Evolutionary conservation across 768 basidiomycete species (phyloP).

Genomic region (Hypsizygus marmoreus): DNA sequence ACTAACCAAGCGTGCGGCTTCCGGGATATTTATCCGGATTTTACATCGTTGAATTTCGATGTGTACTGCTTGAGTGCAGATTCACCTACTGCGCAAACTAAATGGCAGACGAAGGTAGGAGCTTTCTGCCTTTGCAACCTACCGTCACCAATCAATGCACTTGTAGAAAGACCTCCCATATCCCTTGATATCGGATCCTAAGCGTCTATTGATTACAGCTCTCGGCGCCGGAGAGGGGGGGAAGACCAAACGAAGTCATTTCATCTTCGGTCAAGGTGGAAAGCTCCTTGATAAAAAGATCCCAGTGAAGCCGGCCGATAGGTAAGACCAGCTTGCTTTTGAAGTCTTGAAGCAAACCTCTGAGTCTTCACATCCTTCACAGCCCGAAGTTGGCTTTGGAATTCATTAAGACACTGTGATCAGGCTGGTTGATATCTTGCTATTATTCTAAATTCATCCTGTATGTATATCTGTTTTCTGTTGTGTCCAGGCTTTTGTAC

Average conservation of each 20-base stretch:
- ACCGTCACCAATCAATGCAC: background rate
- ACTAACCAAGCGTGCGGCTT: conserved; percentile 93
- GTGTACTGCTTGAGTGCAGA: conserved; percentile 89
- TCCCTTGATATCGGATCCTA: conserved; percentile 86
- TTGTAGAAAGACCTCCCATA: conserved; percentile 81
- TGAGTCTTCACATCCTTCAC: background rate
- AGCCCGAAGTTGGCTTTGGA: conserved; percentile 66
- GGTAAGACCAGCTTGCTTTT: conserved; percentile 42
- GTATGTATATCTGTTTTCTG: conserved; percentile 8
- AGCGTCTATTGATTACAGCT: conserved; percentile 73
- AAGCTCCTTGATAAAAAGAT: conserved; percentile 83
- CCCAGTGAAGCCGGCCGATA: conserved; percentile 86
- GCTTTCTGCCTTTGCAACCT: background rate
- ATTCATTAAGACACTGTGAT: conserved; percentile 56
- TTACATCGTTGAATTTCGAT: conserved; percentile 63
- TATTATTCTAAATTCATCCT: background rate
- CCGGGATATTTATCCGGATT: conserved; percentile 81
- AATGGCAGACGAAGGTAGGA: conserved; percentile 84
- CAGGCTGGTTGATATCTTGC: conserved; percentile 1
- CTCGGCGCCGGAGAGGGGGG: conserved; percentile 81
- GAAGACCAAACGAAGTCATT: conserved; percentile 90
- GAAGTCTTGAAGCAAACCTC: background rate
- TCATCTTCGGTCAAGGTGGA: conserved; percentile 91
- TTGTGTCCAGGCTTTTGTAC: conserved; percentile 7
- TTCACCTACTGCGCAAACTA: conserved; percentile 68